A percentile compares a stretch with the other conserved stretches of the same genome.
phyloP scores from a whole-genome alignment of 352 stramenopile species.

The Globisporangium mamillatum region DNA sequence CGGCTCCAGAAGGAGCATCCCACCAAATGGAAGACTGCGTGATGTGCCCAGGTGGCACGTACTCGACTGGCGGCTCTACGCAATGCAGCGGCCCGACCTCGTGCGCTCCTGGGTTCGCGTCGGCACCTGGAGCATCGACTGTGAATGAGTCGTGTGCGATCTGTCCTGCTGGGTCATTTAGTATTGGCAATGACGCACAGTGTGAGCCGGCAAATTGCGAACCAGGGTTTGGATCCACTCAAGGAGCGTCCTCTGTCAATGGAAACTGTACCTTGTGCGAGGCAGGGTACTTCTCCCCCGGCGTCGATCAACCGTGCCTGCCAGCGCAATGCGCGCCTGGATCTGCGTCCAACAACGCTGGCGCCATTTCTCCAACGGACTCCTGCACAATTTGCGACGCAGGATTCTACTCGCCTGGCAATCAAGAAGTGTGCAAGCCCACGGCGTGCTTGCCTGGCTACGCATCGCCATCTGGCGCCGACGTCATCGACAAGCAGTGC shows the following conservation, averaged over 20 bases:
- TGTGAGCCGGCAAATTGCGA: slow-evolving; percentile 32
- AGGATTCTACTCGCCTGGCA: slow-evolving; percentile 29
- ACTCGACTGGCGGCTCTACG: slow-evolving; percentile 26
- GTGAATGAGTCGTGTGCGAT: slow-evolving; percentile 30
- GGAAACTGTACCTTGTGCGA: slow-evolving; percentile 28
- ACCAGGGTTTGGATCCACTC: slow-evolving; percentile 29
- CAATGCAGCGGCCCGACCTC: slow-evolving; percentile 32
- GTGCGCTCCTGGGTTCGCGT: slow-evolving; percentile 32
- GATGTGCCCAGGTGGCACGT: slow-evolving; percentile 31
- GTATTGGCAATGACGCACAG: slow-evolving; percentile 22
- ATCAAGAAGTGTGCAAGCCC: slow-evolving; percentile 21
- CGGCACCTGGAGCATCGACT: slow-evolving; percentile 26
- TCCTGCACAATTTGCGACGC: slow-evolving; percentile 34
- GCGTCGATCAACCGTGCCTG: slow-evolving; percentile 26
- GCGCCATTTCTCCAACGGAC: slow-evolving; percentile 17
- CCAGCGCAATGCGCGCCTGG: slow-evolving; percentile 27
- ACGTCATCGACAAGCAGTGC: slow-evolving; percentile 39
- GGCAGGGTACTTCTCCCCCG: slow-evolving; percentile 35
- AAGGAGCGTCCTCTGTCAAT: slow-evolving; percentile 25
- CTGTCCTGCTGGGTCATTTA: slow-evolving; percentile 32
- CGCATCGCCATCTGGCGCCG: slow-evolving; percentile 35
- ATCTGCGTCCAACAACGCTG: slow-evolving; percentile 27
- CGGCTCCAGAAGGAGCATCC: slow-evolving; percentile 27
- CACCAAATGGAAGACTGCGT: slow-evolving; percentile 31
- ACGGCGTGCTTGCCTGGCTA: slow-evolving; percentile 35